A percentile compares a stretch with the other conserved stretches of the same genome.
phyloP scores from a whole-genome alignment of 305 asterid genomes.

The Fraxinus nigra region DNA sequence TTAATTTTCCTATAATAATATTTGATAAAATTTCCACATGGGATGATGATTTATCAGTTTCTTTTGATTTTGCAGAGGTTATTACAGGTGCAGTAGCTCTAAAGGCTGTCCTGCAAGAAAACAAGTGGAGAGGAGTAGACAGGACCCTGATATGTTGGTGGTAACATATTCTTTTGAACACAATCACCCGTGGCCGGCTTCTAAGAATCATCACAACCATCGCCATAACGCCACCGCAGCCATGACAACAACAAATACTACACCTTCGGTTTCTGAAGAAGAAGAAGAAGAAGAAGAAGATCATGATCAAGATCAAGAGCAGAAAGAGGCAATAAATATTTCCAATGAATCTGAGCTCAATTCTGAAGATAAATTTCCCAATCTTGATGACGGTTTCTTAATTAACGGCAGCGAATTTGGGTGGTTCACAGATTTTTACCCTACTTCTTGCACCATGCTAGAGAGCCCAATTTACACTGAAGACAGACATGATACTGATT shows the following conservation, averaged over 20 bases:
- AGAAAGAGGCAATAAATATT: constrained; percentile 28
- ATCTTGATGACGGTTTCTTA: constrained; percentile 29
- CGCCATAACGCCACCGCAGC: neutral
- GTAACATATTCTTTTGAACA: constrained; percentile 52
- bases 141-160: constrained; percentile 37
- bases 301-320: constrained; percentile 18
- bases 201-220: constrained; percentile 18
- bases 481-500: constrained; percentile 33
- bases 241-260: constrained; percentile 1
- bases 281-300: constrained; percentile 41
- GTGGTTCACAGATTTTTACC: constrained; percentile 69
- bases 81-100: constrained; percentile 55
- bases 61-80: constrained; percentile 32
- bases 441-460: constrained; percentile 42
- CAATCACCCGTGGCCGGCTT: constrained; percentile 45
- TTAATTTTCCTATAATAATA: neutral
- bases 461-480: constrained; percentile 53
- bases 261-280: constrained; percentile 29
- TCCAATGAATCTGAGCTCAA: constrained; percentile 25
- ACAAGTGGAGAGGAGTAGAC: constrained; percentile 48
- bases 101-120: constrained; percentile 59
- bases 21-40: neutral
- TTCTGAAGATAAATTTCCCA: constrained; percentile 35
- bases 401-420: constrained; percentile 42
- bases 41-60: neutral